These are phyloP conservation scores for Ascochyta koolunga DNA, from an alignment of 2,329 filamentous ascomycete genomes.

Conservation along the genomic window DNA sequence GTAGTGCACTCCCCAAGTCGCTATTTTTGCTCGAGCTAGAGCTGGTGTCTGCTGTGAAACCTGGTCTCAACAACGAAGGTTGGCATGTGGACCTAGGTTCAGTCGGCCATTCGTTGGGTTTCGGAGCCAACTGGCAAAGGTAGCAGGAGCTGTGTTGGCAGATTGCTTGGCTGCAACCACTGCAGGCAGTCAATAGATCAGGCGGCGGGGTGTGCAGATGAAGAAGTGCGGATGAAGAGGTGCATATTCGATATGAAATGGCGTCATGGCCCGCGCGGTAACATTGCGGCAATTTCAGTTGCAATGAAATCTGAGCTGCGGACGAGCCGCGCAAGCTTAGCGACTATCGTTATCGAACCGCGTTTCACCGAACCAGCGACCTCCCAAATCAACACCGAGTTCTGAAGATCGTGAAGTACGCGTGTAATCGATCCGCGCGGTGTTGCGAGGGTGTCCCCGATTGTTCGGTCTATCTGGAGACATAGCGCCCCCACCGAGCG, in stretches of 20 bases:
- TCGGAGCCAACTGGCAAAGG: not conserved
- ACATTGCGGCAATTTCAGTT: not conserved
- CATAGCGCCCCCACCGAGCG: not conserved
- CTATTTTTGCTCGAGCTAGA: constrained; percentile 10
- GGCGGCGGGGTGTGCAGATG: not conserved
- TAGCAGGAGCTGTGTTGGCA: not conserved
- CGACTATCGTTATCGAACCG: constrained; percentile 12
- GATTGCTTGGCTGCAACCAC: not conserved
- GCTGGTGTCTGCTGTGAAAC: constrained; percentile 1
- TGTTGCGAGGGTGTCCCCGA: constrained; percentile 1
- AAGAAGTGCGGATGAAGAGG: not conserved
- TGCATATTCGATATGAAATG: not conserved
- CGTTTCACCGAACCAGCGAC: constrained; percentile 7
- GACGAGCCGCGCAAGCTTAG: constrained; percentile 2
- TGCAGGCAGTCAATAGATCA: not conserved
- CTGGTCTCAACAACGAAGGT: constrained; percentile 1
- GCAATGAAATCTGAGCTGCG: not conserved
- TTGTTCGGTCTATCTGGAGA: constrained; percentile 9
- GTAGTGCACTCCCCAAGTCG: constrained; percentile 3
- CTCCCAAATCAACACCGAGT: not conserved
- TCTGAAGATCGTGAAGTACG: not conserved
- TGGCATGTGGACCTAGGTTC: not conserved
- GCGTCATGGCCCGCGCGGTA: constrained; percentile 6
- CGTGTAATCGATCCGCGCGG: not conserved
- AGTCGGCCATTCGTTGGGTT: not conserved